Percentiles rank a stretch among this genome's conserved stretches.
phyloP scores from a whole-genome alignment of 768 basidiomycete species.

The Antrodiella citrinella region DNA sequence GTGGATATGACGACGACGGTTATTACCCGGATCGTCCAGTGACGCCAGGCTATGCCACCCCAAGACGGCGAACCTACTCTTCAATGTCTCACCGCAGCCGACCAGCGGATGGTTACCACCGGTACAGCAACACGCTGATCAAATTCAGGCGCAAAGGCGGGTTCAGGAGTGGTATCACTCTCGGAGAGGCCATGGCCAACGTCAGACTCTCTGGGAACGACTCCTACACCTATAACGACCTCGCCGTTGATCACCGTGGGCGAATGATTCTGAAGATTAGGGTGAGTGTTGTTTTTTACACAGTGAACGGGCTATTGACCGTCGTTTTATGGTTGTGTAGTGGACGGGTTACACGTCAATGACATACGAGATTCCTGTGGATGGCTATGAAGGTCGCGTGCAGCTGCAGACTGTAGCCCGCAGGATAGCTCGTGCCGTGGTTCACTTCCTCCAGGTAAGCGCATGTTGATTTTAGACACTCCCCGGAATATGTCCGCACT shows the following conservation, averaged over 20 bases:
- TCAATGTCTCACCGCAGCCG: slow-evolving; percentile 30
- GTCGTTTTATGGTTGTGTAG: slow-evolving; percentile 24
- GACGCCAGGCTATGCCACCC: slow-evolving; percentile 6
- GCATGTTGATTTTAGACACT: slow-evolving; percentile 1
- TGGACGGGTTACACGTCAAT: slow-evolving; percentile 65
- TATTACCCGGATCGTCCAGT: slow-evolving; percentile 10
- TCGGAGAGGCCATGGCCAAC: slow-evolving; percentile 62
- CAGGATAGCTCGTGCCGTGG: slow-evolving; percentile 60
- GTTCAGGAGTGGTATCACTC: slow-evolving; percentile 54
- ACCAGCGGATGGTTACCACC: slow-evolving; percentile 34
- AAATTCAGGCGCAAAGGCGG: slow-evolving; percentile 72
- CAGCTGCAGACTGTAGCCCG: slow-evolving; percentile 61
- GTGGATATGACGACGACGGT: slow-evolving; percentile 40
- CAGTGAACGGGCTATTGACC: not conserved
- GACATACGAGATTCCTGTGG: slow-evolving; percentile 69
- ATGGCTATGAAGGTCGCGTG: slow-evolving; percentile 56
- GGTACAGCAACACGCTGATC: slow-evolving; percentile 42
- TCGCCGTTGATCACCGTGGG: slow-evolving; percentile 54
- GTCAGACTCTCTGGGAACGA: slow-evolving; percentile 54
- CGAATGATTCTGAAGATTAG: slow-evolving; percentile 55
- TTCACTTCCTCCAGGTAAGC: slow-evolving; percentile 66
- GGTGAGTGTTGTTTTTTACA: slow-evolving; percentile 30
- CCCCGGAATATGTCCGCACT: not conserved
- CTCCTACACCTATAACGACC: slow-evolving; percentile 52
- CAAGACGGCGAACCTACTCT: slow-evolving; percentile 32